A percentile compares a stretch with the other conserved stretches of the same genome.
Conservation (phyloP, 2,329 filamentous ascomycete species). For the Penicillium sumatraense region DNA sequence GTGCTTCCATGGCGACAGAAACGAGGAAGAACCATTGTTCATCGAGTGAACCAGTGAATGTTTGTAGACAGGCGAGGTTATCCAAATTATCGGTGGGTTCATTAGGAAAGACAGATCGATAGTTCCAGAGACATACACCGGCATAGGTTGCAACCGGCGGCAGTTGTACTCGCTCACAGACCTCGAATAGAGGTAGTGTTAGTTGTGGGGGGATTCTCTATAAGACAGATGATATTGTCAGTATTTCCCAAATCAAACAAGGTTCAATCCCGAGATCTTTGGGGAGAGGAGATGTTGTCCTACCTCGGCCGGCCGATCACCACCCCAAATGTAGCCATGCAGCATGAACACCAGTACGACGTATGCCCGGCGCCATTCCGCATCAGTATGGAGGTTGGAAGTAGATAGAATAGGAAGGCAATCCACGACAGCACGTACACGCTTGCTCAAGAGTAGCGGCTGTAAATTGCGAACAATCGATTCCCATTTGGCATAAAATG, state of each 20-base stretch:
- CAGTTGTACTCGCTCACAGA: conserved; percentile 79
- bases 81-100: conserved; percentile 82
- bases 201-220: conserved; percentile 76
- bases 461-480: conserved; percentile 83
- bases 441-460: conserved; percentile 80
- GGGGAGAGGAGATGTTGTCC: conserved; percentile 5
- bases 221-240: not conserved
- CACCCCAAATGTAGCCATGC: conserved; percentile 90
- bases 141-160: conserved; percentile 95
- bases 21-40: conserved; percentile 99
- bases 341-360: conserved; percentile 76
- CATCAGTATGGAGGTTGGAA: conserved; percentile 75
- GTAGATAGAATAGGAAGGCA: conserved; percentile 83
- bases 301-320: conserved; percentile 73
- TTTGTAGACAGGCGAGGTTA: conserved; percentile 85
- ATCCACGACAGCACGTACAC: conserved; percentile 79
- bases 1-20: conserved; percentile 92
- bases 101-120: conserved; percentile 83
- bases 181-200: conserved; percentile 77
- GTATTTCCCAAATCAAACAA: not conserved
- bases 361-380: conserved; percentile 91
- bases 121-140: conserved; percentile 93
- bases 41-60: conserved; percentile 91
- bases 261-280: not conserved
- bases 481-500: conserved; percentile 97